phyloP scores from a whole-genome alignment of 495 filamentous ascomycete genomes.

The Hypomontagnella monticulosa region DNA sequence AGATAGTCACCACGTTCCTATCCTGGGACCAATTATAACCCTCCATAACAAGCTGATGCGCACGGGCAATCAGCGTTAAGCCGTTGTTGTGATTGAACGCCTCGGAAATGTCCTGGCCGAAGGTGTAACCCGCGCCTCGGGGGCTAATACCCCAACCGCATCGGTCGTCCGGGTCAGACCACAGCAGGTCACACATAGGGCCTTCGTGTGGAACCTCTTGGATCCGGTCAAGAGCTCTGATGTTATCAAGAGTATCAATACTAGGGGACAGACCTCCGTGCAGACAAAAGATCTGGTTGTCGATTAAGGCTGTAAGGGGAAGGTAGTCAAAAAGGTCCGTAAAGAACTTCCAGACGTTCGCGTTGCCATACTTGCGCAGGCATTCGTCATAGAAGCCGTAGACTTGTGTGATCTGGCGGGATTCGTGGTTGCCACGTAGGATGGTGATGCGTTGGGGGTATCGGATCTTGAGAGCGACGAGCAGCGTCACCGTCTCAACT shows the following conservation, averaged over 20 bases:
- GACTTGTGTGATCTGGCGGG: slow-evolving; percentile 95
- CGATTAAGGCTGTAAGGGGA: slow-evolving; percentile 96
- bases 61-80: slow-evolving; percentile 90
- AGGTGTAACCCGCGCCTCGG: slow-evolving; percentile 96
- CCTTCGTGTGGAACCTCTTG: slow-evolving; percentile 99
- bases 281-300: slow-evolving; percentile 99
- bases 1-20: slow-evolving; percentile 97
- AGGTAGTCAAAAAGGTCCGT: slow-evolving; percentile 99
- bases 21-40: slow-evolving; percentile 99
- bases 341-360: slow-evolving; percentile 99
- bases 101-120: slow-evolving; percentile 99
- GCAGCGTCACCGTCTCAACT: slow-evolving; percentile 92
- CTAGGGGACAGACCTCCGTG: slow-evolving; percentile 95
- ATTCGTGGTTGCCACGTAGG: slow-evolving; percentile 96
- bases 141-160: slow-evolving; percentile 99
- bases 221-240: slow-evolving; percentile 92
- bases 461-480: slow-evolving; percentile 94
- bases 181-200: slow-evolving; percentile 97
- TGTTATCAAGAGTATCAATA: slow-evolving; percentile 98
- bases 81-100: slow-evolving; percentile 99
- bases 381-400: slow-evolving; percentile 99
- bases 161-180: slow-evolving; percentile 97
- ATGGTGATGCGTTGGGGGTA: slow-evolving; percentile 97
- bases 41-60: slow-evolving; percentile 98
- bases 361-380: slow-evolving; percentile 96